A percentile compares a stretch with the other conserved stretches of the same genome.
Evolutionary conservation across 306 rosid species (phyloP).

Genomic region (Trifolium dubium): DNA sequence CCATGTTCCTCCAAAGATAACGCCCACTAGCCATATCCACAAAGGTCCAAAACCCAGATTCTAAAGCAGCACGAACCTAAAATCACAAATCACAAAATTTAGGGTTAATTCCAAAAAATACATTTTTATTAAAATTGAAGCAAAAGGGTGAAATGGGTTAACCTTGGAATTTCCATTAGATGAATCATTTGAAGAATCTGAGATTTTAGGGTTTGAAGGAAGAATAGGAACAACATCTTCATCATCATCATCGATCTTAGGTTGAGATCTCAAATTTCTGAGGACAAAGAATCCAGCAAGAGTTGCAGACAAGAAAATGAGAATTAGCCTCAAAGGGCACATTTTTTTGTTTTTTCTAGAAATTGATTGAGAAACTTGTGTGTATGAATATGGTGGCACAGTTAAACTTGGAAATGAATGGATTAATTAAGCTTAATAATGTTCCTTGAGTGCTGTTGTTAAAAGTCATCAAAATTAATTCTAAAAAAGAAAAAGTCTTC

Average conservation of each 20-base stretch:
- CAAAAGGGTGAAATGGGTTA: constrained; percentile 37
- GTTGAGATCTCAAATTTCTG: constrained; percentile 74
- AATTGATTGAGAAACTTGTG: constrained; percentile 9
- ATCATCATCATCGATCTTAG: constrained; percentile 39
- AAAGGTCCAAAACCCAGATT: constrained; percentile 79
- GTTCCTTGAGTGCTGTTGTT: neutral
- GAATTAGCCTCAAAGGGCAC: constrained; percentile 87
- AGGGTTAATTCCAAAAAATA: neutral
- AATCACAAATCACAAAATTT: constrained; percentile 7
- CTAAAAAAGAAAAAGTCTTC: no score
- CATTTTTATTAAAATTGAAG: constrained; percentile 11
- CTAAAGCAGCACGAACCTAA: constrained; percentile 65
- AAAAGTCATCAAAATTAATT: neutral
- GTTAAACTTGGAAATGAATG: neutral
- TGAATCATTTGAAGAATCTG: constrained; percentile 52
- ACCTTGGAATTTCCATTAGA: constrained; percentile 44
- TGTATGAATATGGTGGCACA: constrained; percentile 6
- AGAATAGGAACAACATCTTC: constrained; percentile 25
- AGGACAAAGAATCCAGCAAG: constrained; percentile 91
- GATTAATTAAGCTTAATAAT: constrained; percentile 15
- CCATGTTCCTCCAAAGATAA: constrained; percentile 87
- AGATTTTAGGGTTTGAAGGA: constrained; percentile 38
- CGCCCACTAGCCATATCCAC: constrained; percentile 98
- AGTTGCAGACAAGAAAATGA: constrained; percentile 91
- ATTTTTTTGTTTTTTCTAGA: constrained; percentile 35